Base-by-base conservation (phyloP, 306 rosid genomes). In the Mimosa pudica region DNA sequence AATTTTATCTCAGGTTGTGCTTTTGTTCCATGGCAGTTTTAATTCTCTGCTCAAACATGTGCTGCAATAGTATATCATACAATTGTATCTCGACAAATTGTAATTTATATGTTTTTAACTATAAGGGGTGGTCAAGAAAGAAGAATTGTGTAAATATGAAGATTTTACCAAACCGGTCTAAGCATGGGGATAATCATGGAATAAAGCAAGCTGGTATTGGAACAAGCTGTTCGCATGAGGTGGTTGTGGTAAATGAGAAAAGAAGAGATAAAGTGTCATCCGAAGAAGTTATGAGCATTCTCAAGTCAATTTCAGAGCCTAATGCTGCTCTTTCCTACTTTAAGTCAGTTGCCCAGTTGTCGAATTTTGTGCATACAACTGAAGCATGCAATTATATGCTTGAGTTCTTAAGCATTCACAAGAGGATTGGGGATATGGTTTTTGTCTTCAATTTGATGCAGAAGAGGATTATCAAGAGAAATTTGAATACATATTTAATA, bases 381-480 rank as follows among this genome's bases (percentile, higher is more conserved):
- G 93, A 91, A 70, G 87, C 95, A 9, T 95, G 95, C 66, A 91
- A 95, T 89, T 85, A 88, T 89, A 91, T 95, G 94, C 98, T 95
- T 71, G 97, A 91, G 81, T 60, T 91, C 35, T 84, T 91, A 80
- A 83, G 89, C 79, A 74, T 66, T 72, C 86, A 87, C 48, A 55
- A 48, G 80, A 90, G 90, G 80, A 78, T 92, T 73, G 88, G 71
- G 79, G 97, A 95, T 78, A 92, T 95, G 97, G 92, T 61, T 77
- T 57, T 82, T 78, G 92, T 95, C 49, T 95, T 95, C 79, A 82
- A 86, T 84, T 73, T 92, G 55, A 95, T 95, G 98, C 98, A 95
- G 71, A 89, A 85, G 89, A 77, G 79, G 77, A 88, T 95, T 55
- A 89, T 92, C 8, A 83, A 84, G 58, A 88, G 97, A 87, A 83